phyloP scores from a whole-genome alignment of 192 early-diverging fungal species.

The Irineochytrium annulatum region DNA sequence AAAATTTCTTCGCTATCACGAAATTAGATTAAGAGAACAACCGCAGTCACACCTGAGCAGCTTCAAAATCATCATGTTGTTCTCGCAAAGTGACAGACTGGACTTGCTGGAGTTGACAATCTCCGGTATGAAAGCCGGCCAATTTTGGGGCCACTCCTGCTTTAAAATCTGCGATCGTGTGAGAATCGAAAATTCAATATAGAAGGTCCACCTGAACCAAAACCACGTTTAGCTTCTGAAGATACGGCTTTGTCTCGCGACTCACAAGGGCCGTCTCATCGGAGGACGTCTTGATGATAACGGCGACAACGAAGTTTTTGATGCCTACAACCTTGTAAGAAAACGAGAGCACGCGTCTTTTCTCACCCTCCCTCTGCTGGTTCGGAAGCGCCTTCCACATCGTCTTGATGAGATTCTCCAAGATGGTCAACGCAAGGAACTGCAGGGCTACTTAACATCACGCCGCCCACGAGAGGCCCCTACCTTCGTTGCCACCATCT shows the following conservation, averaged over 20 bases:
- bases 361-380: constrained; percentile 72
- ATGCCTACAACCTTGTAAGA: constrained; percentile 62
- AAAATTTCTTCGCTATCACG: constrained; percentile 94
- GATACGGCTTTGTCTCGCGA: constrained; percentile 68
- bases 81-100: constrained; percentile 92
- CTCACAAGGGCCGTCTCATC: constrained; percentile 67
- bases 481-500: constrained; percentile 82
- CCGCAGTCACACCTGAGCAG: constrained; percentile 86
- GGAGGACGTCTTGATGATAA: constrained; percentile 87
- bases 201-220: constrained; percentile 77
- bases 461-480: neutral
- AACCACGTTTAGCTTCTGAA: constrained; percentile 94
- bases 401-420: constrained; percentile 93
- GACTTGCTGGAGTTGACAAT: constrained; percentile 92
- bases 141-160: constrained; percentile 99
- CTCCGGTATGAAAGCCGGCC: constrained; percentile 98
- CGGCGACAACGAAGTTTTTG: constrained; percentile 89
- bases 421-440: constrained; percentile 89
- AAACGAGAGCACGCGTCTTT: neutral
- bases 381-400: constrained; percentile 93
- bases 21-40: constrained; percentile 18
- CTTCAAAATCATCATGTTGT: constrained; percentile 99
- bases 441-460: constrained; percentile 29
- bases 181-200: neutral
- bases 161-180: constrained; percentile 77